These are phyloP conservation scores for Paraphaeosphaeria sporulosa DNA, from an alignment of 2,329 filamentous ascomycete genomes.

Conservation along the genomic window DNA sequence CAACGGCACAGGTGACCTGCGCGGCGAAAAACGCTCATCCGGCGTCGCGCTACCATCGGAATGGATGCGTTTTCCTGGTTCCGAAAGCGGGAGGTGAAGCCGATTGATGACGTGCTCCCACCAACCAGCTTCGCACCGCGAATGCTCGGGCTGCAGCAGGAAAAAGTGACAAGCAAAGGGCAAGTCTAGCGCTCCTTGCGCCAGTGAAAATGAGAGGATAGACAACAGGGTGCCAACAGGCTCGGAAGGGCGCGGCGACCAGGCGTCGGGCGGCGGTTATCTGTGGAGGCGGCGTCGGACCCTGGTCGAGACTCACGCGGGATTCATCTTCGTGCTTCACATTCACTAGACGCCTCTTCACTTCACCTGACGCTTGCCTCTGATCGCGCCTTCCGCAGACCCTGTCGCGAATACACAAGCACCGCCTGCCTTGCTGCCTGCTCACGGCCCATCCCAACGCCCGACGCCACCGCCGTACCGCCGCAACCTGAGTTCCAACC, in stretches of 20 bases:
- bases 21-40: neutral
- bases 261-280: slow-evolving; percentile 4
- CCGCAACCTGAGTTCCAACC: neutral
- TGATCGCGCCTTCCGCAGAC: neutral
- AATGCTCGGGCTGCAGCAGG: neutral
- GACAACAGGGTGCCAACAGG: neutral
- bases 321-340: slow-evolving; percentile 9
- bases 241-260: neutral
- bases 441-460: neutral
- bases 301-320: slow-evolving; percentile 6
- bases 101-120: slow-evolving; percentile 10
- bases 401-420: neutral
- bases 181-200: neutral
- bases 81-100: slow-evolving; percentile 26
- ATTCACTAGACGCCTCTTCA: slow-evolving; percentile 5
- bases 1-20: neutral
- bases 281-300: slow-evolving; percentile 4
- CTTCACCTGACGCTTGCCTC: neutral
- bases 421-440: slow-evolving; percentile 1
- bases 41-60: slow-evolving; percentile 1
- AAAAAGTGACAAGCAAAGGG: neutral
- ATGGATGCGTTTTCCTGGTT: slow-evolving; percentile 14
- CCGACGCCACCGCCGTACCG: neutral
- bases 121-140: neutral
- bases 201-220: neutral